Evolutionary conservation across 225 moss, liverwort and hornwort species (phyloP).

Genomic region (Anthoceros angustus): DNA sequence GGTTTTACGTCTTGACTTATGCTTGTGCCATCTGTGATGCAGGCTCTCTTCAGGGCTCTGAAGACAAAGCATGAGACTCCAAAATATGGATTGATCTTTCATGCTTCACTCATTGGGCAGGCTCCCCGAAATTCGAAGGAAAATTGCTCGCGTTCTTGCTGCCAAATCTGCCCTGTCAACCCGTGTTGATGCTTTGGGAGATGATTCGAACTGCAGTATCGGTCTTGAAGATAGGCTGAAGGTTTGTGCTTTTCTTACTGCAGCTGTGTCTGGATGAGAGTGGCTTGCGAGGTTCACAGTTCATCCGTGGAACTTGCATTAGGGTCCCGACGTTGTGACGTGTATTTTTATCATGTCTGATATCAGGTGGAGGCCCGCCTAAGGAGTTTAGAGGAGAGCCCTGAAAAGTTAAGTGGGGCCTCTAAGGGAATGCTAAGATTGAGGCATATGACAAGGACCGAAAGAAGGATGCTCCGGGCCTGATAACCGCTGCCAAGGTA

Average conservation of each 20-base stretch:
- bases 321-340: not conserved
- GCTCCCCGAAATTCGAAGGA: constrained; percentile 76
- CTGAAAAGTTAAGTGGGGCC: constrained; percentile 24
- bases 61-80: constrained; percentile 94
- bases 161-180: constrained; percentile 71
- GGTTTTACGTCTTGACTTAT: not conserved
- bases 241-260: constrained; percentile 8
- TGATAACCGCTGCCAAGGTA: constrained; percentile 43
- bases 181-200: constrained; percentile 67
- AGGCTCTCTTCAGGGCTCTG: constrained; percentile 69
- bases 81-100: constrained; percentile 85
- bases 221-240: constrained; percentile 53
- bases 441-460: constrained; percentile 57
- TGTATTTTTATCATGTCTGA: no score
- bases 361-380: constrained; percentile 65
- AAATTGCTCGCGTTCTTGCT: constrained; percentile 77
- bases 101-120: constrained; percentile 76
- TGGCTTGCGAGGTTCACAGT: not conserved
- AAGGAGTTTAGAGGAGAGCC: constrained; percentile 65
- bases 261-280: not conserved
- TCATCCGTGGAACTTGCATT: not conserved
- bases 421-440: constrained; percentile 42
- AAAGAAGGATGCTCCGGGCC: constrained; percentile 31
- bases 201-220: constrained; percentile 38
- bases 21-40: not conserved